Percentiles rank a stretch among this genome's conserved stretches.
Conservation (phyloP, 169 alveolate genomes). For the Plasmodium adleri region DNA sequence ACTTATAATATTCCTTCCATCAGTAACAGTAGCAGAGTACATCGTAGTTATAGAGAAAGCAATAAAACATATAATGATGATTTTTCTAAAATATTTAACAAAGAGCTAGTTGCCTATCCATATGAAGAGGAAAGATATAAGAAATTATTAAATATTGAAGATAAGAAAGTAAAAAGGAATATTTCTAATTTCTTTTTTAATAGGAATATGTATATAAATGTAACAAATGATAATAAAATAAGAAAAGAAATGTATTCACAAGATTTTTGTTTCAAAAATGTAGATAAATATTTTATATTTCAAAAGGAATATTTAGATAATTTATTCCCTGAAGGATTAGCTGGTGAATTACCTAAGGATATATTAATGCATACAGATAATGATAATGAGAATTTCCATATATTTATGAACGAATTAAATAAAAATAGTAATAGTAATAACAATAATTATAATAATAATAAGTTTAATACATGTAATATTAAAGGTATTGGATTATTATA, state of each 20-base stretch:
- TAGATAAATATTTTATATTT: constrained; percentile 56
- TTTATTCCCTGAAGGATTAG: constrained; percentile 69
- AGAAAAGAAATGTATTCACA: constrained; percentile 16
- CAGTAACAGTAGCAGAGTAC: constrained; percentile 46
- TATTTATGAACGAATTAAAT: constrained; percentile 31
- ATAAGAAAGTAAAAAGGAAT: constrained; percentile 23
- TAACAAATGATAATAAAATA: constrained; percentile 28
- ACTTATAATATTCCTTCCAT: constrained; percentile 62
- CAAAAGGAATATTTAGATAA: constrained; percentile 60
- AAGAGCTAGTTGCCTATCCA: constrained; percentile 70
- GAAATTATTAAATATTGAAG: constrained; percentile 51
- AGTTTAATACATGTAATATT: neutral
- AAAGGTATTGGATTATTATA: constrained; percentile 60
- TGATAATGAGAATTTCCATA: constrained; percentile 28
- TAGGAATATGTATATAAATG: constrained; percentile 55
- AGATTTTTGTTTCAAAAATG: constrained; percentile 38
- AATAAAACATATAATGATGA: constrained; percentile 33
- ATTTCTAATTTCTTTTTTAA: constrained; percentile 51
- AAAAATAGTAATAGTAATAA: neutral
- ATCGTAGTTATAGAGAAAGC: constrained; percentile 53
- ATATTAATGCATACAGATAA: constrained; percentile 33
- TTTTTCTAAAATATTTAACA: constrained; percentile 53
- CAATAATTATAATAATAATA: neutral
- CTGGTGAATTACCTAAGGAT: constrained; percentile 70
- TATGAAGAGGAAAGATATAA: constrained; percentile 67